Percentiles rank a stretch among this genome's conserved stretches.
phyloP scores from a whole-genome alignment of 2,329 filamentous ascomycete species.

The Aspergillus carbonarius region DNA sequence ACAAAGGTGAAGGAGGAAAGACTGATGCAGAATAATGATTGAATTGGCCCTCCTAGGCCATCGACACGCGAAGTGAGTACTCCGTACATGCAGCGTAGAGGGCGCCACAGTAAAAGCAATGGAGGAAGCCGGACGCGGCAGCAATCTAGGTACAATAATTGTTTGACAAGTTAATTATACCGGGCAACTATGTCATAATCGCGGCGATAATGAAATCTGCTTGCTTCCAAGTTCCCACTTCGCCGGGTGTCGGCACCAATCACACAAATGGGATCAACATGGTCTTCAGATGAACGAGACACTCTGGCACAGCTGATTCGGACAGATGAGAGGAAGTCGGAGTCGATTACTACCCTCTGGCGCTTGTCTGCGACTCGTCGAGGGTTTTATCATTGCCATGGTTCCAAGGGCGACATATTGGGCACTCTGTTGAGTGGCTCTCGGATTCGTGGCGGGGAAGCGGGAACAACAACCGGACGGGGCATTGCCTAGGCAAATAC shows the following conservation, averaged over 20 bases:
- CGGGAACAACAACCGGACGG: neutral
- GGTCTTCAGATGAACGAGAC: neutral
- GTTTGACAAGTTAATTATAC: neutral
- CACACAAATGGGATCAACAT: neutral
- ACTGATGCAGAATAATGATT: neutral
- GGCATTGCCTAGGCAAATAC: no score
- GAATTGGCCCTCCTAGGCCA: neutral
- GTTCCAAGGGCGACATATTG: neutral
- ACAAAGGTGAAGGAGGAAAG: neutral
- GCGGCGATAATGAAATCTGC: neutral
- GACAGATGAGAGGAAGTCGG: neutral
- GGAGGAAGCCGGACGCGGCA: neutral
- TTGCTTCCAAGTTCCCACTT: neutral
- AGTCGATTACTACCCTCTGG: neutral
- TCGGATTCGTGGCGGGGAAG: slow-evolving; percentile 5
- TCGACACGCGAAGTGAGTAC: neutral
- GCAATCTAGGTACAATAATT: neutral
- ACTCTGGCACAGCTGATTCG: neutral
- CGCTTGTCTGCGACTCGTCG: neutral
- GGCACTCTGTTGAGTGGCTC: neutral
- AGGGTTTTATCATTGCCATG: neutral
- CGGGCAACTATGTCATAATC: neutral
- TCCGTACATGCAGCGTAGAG: neutral
- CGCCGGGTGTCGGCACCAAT: slow-evolving; percentile 2
- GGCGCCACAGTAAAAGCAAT: neutral